phyloP scores from a whole-genome alignment of 2,329 filamentous ascomycete genomes.

The Paecilomyces niveus region DNA sequence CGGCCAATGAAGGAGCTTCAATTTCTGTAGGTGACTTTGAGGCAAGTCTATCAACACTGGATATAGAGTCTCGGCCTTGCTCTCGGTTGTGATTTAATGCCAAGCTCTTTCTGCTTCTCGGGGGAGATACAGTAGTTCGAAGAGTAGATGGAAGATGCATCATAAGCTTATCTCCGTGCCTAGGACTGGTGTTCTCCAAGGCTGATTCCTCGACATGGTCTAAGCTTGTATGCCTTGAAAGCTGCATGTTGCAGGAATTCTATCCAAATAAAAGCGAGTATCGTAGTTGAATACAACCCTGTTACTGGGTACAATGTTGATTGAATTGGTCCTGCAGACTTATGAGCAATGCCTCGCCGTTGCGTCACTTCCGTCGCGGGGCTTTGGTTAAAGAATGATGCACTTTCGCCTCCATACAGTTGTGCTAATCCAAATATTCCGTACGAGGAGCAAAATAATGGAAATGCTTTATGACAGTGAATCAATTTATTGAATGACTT shows the following conservation, averaged over 20 bases:
- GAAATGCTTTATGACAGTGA: background rate
- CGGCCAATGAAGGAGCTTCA: conserved; percentile 25
- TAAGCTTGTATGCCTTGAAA: background rate
- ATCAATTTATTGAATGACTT: background rate
- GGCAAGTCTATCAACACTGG: background rate
- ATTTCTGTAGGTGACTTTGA: background rate
- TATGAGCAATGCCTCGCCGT: background rate
- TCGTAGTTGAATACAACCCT: background rate
- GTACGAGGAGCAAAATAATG: background rate
- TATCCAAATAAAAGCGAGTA: background rate
- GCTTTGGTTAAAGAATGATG: background rate
- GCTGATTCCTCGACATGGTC: background rate
- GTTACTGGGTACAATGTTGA: too few species aligned
- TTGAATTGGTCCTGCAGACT: background rate
- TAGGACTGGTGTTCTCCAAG: background rate
- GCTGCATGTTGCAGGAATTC: background rate
- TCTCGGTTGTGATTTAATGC: background rate
- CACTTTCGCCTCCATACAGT: background rate
- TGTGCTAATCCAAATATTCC: background rate
- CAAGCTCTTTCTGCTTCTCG: conserved; percentile 8
- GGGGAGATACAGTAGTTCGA: conserved; percentile 21
- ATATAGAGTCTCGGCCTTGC: background rate
- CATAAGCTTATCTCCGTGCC: background rate
- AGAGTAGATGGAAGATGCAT: conserved; percentile 10
- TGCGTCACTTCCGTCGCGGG: background rate